Evolutionary conservation across 2,329 filamentous ascomycete genomes (phyloP).

Genomic region (Aspergillus latus): DNA sequence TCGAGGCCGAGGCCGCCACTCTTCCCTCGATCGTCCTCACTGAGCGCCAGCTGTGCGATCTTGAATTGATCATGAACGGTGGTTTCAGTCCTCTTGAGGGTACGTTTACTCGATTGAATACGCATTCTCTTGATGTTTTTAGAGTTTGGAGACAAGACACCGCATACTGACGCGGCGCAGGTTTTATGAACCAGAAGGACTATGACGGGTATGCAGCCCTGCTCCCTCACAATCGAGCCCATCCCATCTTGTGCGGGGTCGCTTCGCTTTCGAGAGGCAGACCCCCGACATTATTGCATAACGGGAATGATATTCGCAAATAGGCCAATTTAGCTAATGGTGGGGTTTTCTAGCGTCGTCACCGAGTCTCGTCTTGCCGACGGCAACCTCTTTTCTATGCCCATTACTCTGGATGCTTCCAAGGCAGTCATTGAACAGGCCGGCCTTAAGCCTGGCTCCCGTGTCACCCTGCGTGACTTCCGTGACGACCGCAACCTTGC

Average conservation of each 20-base stretch:
- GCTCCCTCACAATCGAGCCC: neutral
- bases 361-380: constrained; percentile 80
- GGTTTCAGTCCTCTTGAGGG: constrained; percentile 98
- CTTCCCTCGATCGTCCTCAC: constrained; percentile 81
- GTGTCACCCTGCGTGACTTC: constrained; percentile 88
- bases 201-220: constrained; percentile 73
- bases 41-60: constrained; percentile 95
- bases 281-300: constrained; percentile 13
- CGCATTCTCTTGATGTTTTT: neutral
- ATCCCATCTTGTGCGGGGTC: neutral
- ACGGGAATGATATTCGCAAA: neutral
- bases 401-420: constrained; percentile 87
- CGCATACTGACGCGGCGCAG: constrained; percentile 47
- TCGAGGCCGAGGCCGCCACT: constrained; percentile 78
- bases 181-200: constrained; percentile 96
- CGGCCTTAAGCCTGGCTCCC: constrained; percentile 74
- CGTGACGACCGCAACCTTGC: constrained; percentile 94
- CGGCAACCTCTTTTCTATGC: constrained; percentile 93
- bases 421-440: constrained; percentile 71
- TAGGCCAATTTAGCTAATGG: constrained; percentile 14
- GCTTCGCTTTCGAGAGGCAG: neutral
- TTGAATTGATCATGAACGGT: constrained; percentile 95
- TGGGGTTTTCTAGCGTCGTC: constrained; percentile 66
- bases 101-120: constrained; percentile 47
- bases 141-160: neutral